A percentile compares a stretch with the other conserved stretches of the same genome.
These are phyloP conservation scores for Diaporthe helianthi DNA, from an alignment of 2,329 filamentous ascomycete genomes.

Conservation along the genomic window DNA sequence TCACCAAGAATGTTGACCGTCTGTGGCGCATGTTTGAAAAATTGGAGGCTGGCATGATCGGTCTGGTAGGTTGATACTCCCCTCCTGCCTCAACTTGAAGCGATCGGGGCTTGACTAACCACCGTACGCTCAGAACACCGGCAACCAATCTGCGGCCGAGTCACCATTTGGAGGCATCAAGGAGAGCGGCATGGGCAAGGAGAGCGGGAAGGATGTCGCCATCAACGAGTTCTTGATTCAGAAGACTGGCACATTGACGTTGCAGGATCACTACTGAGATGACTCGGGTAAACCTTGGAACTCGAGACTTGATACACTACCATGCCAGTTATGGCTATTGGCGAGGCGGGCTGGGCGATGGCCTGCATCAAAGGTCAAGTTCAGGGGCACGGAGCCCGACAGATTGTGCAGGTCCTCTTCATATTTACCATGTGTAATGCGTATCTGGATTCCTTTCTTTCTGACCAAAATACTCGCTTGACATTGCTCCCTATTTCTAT, in stretches of 20 bases:
- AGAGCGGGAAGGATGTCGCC: conserved; percentile 36
- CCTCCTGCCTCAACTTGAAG: not conserved
- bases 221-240: conserved; percentile 36
- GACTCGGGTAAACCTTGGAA: too few species aligned
- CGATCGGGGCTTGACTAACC: not conserved
- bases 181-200: conserved; percentile 38
- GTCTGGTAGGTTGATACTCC: conserved; percentile 45
- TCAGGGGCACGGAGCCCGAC: not conserved
- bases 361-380: not conserved
- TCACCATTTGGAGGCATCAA: conserved; percentile 40
- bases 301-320: not conserved
- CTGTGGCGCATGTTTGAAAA: conserved; percentile 52
- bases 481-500: not conserved
- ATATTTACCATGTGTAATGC: not conserved
- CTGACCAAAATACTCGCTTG: not conserved
- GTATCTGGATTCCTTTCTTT: not conserved
- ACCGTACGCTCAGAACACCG: conserved; percentile 48
- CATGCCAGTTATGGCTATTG: too few species aligned
- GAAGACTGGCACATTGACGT: conserved; percentile 34
- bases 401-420: not conserved
- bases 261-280: conserved; percentile 29
- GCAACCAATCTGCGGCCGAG: conserved; percentile 36
- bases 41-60: conserved; percentile 71
- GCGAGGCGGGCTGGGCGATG: not conserved
- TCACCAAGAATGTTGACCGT: conserved; percentile 42